phyloP scores from a whole-genome alignment of 2,329 filamentous ascomycete genomes.

The Chaetomium globosum region DNA sequence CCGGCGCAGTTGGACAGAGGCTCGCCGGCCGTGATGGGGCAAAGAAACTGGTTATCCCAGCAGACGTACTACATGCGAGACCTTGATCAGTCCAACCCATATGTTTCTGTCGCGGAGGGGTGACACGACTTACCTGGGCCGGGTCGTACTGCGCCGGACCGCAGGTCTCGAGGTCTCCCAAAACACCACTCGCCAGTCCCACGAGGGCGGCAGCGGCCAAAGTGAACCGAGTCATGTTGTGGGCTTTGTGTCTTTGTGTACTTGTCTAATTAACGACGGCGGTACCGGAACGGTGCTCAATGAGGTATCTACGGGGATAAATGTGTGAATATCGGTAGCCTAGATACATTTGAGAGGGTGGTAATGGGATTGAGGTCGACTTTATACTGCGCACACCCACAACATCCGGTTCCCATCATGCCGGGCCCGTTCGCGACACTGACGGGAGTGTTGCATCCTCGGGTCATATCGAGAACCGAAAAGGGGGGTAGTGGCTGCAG shows the following conservation, averaged over 20 bases:
- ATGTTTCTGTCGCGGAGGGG: no score
- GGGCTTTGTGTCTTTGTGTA: background rate
- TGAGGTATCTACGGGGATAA: background rate
- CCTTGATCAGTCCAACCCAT: conserved; percentile 14
- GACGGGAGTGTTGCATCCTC: background rate
- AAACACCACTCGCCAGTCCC: conserved; percentile 24
- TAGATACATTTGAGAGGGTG: background rate
- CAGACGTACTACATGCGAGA: conserved; percentile 39
- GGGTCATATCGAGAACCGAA: background rate
- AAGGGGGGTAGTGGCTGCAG: background rate
- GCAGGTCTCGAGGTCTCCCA: conserved; percentile 32
- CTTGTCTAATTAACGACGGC: background rate
- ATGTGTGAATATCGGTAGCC: background rate
- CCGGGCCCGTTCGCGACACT: background rate
- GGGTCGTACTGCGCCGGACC: conserved; percentile 36
- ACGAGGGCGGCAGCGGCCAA: conserved; percentile 28
- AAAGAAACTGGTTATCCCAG: conserved; percentile 40
- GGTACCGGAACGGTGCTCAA: background rate
- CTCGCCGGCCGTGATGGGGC: conserved; percentile 43
- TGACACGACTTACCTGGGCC: conserved; percentile 29
- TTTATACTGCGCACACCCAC: conserved; percentile 3
- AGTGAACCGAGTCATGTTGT: conserved; percentile 30
- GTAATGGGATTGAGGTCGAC: background rate
- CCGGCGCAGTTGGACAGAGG: conserved; percentile 42
- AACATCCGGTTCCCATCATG: background rate